Conservation (phyloP, 2,329 filamentous ascomycete species). For the Nothomitra cinnamomea region DNA sequence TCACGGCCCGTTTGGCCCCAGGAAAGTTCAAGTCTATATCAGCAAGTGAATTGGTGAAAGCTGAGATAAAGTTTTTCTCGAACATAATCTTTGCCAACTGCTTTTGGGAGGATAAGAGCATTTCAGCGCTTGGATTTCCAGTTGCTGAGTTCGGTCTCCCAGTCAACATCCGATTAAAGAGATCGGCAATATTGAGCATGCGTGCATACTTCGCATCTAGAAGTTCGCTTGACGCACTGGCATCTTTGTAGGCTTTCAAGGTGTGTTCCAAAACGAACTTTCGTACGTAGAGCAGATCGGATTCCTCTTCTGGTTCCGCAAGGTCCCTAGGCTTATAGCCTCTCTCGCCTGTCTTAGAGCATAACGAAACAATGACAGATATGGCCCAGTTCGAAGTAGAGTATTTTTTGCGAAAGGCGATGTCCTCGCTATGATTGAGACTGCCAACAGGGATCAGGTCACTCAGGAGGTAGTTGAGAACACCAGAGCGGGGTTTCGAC, state of each 20-base stretch:
- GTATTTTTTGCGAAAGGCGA: conserved; percentile 65
- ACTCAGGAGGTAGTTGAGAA: conserved; percentile 85
- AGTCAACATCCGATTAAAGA: conserved; percentile 84
- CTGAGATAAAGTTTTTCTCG: conserved; percentile 86
- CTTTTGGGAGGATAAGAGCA: conserved; percentile 42
- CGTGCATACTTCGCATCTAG: conserved; percentile 76
- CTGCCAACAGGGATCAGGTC: conserved; percentile 52
- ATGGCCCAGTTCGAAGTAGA: conserved; percentile 78
- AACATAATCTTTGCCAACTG: conserved; percentile 93
- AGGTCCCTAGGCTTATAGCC: conserved; percentile 37
- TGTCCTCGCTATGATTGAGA: conserved; percentile 54
- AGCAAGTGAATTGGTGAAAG: conserved; percentile 78
- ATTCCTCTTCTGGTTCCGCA: conserved; percentile 57
- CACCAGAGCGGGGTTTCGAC: conserved; percentile 80
- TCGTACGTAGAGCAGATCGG: conserved; percentile 77
- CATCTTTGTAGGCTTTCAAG: conserved; percentile 80
- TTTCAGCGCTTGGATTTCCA: conserved; percentile 20
- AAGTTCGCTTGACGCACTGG: conserved; percentile 58
- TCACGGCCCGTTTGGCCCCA: conserved; percentile 81
- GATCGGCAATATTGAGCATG: conserved; percentile 71
- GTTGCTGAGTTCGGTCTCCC: conserved; percentile 50
- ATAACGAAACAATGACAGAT: conserved; percentile 69
- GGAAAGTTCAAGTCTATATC: conserved; percentile 94
- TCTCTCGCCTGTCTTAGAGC: conserved; percentile 72
- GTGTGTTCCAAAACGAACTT: conserved; percentile 91